These are phyloP conservation scores for Rhizopogon vinicolor DNA, from an alignment of 768 basidiomycete genomes.

Conservation along the genomic window DNA sequence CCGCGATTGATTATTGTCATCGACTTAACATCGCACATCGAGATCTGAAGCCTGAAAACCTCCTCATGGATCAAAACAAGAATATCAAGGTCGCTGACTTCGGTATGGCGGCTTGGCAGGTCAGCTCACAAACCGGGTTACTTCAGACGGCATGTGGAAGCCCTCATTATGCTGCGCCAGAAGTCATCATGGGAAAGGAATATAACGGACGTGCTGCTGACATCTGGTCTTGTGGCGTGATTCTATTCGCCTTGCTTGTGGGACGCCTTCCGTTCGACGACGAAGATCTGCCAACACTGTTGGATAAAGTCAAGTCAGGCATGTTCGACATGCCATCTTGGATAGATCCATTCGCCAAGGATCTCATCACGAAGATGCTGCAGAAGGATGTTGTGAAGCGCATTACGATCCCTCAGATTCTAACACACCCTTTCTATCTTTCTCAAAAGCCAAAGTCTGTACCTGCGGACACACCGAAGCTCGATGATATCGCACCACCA, in stretches of 20 bases:
- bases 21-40: conserved; percentile 93
- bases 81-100: conserved; percentile 97
- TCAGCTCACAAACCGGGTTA: conserved; percentile 46
- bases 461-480: conserved; percentile 44
- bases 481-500: conserved; percentile 68
- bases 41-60: conserved; percentile 92
- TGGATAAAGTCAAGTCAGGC: conserved; percentile 76
- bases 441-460: conserved; percentile 45
- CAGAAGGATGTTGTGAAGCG: conserved; percentile 66
- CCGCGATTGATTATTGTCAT: conserved; percentile 89
- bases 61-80: conserved; percentile 75
- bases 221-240: conserved; percentile 96
- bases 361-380: conserved; percentile 80
- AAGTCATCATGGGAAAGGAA: conserved; percentile 76
- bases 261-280: conserved; percentile 93
- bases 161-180: conserved; percentile 93
- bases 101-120: conserved; percentile 95
- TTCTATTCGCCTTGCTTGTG: conserved; percentile 83
- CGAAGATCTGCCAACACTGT: conserved; percentile 71
- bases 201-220: conserved; percentile 89
- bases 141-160: conserved; percentile 88
- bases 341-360: conserved; percentile 65
- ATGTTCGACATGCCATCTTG: conserved; percentile 68
- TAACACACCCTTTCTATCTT: conserved; percentile 75
- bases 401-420: conserved; percentile 80